Evolutionary conservation across 2,329 filamentous ascomycete genomes (phyloP).

Genomic region (Botryosphaeria dothidea): DNA sequence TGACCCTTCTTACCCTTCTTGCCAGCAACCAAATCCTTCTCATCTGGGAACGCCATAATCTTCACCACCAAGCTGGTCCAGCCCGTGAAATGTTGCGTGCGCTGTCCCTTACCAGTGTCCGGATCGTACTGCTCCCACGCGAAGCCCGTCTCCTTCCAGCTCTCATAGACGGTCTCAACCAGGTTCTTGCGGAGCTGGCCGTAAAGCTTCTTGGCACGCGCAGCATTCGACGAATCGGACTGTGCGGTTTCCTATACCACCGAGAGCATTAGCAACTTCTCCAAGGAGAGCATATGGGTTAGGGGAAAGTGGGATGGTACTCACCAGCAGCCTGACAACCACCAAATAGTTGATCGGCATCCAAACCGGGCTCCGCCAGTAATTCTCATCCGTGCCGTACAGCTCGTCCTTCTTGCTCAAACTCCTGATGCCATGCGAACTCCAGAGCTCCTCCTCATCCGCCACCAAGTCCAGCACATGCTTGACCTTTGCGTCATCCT

Average conservation of each 20-base stretch:
- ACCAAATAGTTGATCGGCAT: conserved; percentile 93
- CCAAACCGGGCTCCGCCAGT: conserved; percentile 93
- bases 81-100: conserved; percentile 96
- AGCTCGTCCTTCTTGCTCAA: conserved; percentile 79
- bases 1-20: conserved; percentile 34
- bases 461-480: conserved; percentile 75
- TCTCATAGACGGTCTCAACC: conserved; percentile 82
- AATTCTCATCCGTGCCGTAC: conserved; percentile 92
- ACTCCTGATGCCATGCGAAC: conserved; percentile 82
- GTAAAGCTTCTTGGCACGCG: conserved; percentile 73
- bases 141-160: conserved; percentile 90
- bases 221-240: conserved; percentile 64
- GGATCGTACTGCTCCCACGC: conserved; percentile 99
- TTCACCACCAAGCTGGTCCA: conserved; percentile 99
- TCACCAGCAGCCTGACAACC: conserved; percentile 72
- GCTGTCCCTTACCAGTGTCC: conserved; percentile 87
- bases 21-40: conserved; percentile 35
- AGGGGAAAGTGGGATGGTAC: conserved; percentile 37
- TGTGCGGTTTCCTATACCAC: conserved; percentile 62
- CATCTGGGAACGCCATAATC: conserved; percentile 91
- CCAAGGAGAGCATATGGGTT: neutral
- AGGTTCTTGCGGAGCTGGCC: conserved; percentile 76
- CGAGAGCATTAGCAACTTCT: neutral
- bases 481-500: conserved; percentile 72
- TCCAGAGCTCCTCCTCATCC: conserved; percentile 87